These are phyloP conservation scores for Fistulifera solaris DNA, from an alignment of 108 stramenopile genomes.

Conservation along the genomic window DNA sequence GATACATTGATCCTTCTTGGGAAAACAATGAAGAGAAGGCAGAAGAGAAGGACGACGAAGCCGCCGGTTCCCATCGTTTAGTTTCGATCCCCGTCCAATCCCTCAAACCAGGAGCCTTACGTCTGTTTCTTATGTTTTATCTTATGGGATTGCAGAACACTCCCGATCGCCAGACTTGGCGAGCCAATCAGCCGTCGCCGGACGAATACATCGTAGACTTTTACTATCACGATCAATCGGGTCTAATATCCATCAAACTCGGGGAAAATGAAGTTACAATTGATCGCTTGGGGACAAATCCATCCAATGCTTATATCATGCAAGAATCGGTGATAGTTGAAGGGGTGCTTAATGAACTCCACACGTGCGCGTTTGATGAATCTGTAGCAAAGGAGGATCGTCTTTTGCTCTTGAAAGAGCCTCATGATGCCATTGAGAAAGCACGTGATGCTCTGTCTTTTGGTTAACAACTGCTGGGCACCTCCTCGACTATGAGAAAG, in stretches of 20 bases:
- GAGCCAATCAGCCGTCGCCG: conserved; percentile 35
- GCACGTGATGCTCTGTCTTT: conserved; percentile 61
- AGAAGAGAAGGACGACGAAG: background rate
- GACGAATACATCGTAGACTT: conserved; percentile 54
- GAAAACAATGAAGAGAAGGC: no score
- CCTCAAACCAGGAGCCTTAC: conserved; percentile 68
- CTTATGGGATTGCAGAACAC: conserved; percentile 76
- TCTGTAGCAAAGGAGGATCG: conserved; percentile 27
- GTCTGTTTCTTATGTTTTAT: conserved; percentile 61
- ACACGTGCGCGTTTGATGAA: conserved; percentile 14
- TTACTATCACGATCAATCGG: conserved; percentile 54
- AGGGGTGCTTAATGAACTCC: conserved; percentile 34
- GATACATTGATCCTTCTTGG: no score
- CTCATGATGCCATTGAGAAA: conserved; percentile 45
- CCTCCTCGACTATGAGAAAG: no score
- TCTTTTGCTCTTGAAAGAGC: conserved; percentile 39
- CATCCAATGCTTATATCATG: conserved; percentile 64
- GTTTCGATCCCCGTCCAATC: conserved; percentile 50
- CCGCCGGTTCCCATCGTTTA: conserved; percentile 25
- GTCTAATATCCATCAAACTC: conserved; percentile 50
- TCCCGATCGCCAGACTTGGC: conserved; percentile 58
- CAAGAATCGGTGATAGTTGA: conserved; percentile 66
- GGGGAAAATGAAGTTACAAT: conserved; percentile 36
- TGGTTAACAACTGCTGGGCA: conserved; percentile 28
- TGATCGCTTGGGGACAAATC: conserved; percentile 49